phyloP scores from a whole-genome alignment of 73 alveolate species.

The Breviolum minutum region DNA sequence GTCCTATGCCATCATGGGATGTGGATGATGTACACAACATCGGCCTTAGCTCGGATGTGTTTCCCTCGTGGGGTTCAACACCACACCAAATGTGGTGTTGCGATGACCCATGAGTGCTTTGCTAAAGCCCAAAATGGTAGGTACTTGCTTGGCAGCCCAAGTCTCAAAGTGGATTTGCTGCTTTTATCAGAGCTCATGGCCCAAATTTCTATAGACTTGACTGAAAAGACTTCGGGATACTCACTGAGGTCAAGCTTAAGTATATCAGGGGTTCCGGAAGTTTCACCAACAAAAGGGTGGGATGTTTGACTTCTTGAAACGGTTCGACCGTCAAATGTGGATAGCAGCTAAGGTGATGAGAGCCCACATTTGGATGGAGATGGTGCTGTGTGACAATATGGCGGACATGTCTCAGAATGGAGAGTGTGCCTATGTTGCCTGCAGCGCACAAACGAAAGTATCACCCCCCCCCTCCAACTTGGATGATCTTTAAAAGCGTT shows the following conservation, averaged over 20 bases:
- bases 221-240: too few species aligned
- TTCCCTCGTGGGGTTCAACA: too few species aligned
- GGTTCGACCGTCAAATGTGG: not conserved
- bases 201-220: not conserved
- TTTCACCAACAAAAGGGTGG: not conserved
- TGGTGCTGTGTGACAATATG: conserved; percentile 28
- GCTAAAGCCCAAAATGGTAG: too few species aligned
- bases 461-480: not conserved
- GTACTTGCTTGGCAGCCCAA: too few species aligned
- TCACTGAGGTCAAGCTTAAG: too few species aligned
- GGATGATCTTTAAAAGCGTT: not conserved
- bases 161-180: not conserved
- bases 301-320: not conserved
- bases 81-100: too few species aligned
- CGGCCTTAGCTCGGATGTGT: too few species aligned
- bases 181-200: not conserved
- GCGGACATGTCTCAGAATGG: not conserved
- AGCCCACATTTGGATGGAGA: conserved; percentile 19
- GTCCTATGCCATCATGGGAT: too few species aligned
- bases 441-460: not conserved
- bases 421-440: not conserved
- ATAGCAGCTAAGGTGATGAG: conserved; percentile 2
- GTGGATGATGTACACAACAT: too few species aligned
- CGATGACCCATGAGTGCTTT: too few species aligned
- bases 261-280: not conserved